Evolutionary conservation across 2,329 filamentous ascomycete genomes (phyloP), one percentile per base, ranked within the genome.

Genomic region (Ramularia endophylla): DNA sequence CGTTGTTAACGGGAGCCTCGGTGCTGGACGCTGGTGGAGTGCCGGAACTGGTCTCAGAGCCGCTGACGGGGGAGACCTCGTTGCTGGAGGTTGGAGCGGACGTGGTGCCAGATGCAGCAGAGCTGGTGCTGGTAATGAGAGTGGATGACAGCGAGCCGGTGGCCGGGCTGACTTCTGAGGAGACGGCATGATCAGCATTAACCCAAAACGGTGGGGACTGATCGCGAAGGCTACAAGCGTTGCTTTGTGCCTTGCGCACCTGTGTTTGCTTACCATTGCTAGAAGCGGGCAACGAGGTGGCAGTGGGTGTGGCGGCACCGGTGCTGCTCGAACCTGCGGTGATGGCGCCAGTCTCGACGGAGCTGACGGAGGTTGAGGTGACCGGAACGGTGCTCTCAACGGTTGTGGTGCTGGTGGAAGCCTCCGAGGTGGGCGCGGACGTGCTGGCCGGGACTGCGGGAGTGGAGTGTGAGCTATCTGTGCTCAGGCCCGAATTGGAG

Each of bases 381-480:
- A 32, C 15, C 17, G 32, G 19, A 7, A 34, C 32, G 32, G 30
- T 16, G 15, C 15, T 17, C 30, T 15, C 30, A 13, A 20, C 15
- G 15, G 32, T 34, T 15, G 32, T 19, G 27, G 29, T 28, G 31
- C 28, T 38, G 27, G 35, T 42, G 36, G 41, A 27, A 27, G 12
- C 35, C 20, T 27, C 38, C 29, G 36, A 41, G 29, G 18, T 19
- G 13, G 40, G 17, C 39, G 48, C 38, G 35, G 27, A 20, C 17
- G 33, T 36, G 20, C 20, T 28, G 32, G 47, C 28, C 34, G 41
- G 33, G 39, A 38, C 50, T 53, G 47, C 35, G 25, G 50, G 39
- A 31, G 33, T 20, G 33, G 41, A 47, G 37, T 25, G 46, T 51
- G 40, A 52, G 50, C 47, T 52, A 42, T 44, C 47, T 40, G 42